phyloP scores from a whole-genome alignment of 2,329 filamentous ascomycete species.

The Juglanconis juglandina region DNA sequence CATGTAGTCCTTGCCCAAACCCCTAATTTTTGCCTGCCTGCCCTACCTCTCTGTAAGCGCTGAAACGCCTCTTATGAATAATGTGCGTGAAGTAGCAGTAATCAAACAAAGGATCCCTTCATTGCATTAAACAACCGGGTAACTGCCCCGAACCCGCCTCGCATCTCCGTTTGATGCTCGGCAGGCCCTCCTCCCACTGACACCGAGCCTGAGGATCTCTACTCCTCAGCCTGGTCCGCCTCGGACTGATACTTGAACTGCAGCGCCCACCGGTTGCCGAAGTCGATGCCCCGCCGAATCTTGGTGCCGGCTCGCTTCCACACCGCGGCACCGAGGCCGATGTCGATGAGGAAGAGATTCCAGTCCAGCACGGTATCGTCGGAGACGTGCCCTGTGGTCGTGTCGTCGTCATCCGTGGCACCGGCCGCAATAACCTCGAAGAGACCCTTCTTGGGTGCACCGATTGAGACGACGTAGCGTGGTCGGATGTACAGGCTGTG shows the following conservation, averaged over 20 bases:
- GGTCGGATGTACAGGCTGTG: constrained; percentile 76
- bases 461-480: constrained; percentile 79
- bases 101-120: not conserved
- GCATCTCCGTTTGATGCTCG: not conserved
- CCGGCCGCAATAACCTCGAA: constrained; percentile 69
- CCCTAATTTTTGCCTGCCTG: not conserved
- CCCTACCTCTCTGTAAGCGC: not conserved
- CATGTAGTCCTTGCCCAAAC: not conserved
- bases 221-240: constrained; percentile 22
- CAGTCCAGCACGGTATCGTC: constrained; percentile 55
- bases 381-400: constrained; percentile 25
- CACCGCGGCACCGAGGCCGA: constrained; percentile 77
- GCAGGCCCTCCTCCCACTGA: not conserved
- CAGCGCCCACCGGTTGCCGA: constrained; percentile 82
- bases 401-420: constrained; percentile 43
- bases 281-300: constrained; percentile 80
- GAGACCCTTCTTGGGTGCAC: constrained; percentile 80
- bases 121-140: not conserved
- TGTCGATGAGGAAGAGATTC: constrained; percentile 80
- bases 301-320: constrained; percentile 83
- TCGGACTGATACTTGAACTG: constrained; percentile 55
- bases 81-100: no score
- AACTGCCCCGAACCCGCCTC: not conserved
- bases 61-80: not conserved
- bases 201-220: not conserved